phyloP scores from a whole-genome alignment of 1,139 yeast genomes.

The Citeromyces hawaiiensis region DNA sequence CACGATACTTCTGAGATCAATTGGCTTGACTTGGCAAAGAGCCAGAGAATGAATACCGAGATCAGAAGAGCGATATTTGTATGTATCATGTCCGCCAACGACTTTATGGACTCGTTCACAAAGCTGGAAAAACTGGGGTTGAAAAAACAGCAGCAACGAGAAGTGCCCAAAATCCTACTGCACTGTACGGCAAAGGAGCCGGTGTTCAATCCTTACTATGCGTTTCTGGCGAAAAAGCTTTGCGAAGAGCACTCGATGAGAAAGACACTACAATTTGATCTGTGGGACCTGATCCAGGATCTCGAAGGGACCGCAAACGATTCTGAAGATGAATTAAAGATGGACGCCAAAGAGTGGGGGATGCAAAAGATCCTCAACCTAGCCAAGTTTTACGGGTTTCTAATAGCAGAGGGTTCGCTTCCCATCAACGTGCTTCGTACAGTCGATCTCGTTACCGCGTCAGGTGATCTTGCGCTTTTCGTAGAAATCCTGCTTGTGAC shows the following conservation, averaged over 20 bases:
- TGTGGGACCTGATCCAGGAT: constrained; percentile 82
- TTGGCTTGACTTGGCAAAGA: constrained; percentile 77
- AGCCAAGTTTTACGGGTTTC: constrained; percentile 67
- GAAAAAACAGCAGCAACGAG: constrained; percentile 75
- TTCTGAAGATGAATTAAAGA: constrained; percentile 12
- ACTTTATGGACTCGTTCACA: constrained; percentile 76
- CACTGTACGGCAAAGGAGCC: constrained; percentile 84
- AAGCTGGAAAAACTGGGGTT: constrained; percentile 69
- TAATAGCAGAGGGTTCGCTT: constrained; percentile 61
- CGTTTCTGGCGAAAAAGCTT: constrained; percentile 62
- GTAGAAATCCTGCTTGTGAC: constrained; percentile 62
- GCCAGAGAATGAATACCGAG: constrained; percentile 92
- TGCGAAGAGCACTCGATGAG: constrained; percentile 59
- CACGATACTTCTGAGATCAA: constrained; percentile 64
- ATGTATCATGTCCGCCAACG: constrained; percentile 90
- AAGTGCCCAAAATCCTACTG: constrained; percentile 70
- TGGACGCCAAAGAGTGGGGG: constrained; percentile 30
- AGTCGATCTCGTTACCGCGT: constrained; percentile 63
- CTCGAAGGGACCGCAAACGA: constrained; percentile 36
- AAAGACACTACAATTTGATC: constrained; percentile 75
- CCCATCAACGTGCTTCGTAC: constrained; percentile 63
- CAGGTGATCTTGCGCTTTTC: constrained; percentile 52
- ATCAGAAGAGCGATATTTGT: constrained; percentile 87
- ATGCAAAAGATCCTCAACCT: constrained; percentile 51
- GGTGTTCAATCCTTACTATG: constrained; percentile 83